Base-by-base conservation (phyloP, 352 stramenopile species). In the Globisporangium polare region DNA sequence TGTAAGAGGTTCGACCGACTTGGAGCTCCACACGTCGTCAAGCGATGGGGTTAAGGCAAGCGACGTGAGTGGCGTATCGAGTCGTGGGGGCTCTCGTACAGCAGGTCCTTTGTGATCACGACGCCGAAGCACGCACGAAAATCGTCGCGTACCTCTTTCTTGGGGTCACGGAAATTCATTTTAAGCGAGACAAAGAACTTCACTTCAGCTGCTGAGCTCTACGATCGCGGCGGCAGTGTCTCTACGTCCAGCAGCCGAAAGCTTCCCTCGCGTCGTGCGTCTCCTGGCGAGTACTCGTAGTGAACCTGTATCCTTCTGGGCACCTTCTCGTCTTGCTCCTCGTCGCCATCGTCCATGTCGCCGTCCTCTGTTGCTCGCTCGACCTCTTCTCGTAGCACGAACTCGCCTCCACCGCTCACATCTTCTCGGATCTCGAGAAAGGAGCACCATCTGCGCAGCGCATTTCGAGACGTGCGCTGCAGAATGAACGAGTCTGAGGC, bases 401-500 rank as follows among this genome's bases (percentile, higher is more conserved):
- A 54, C 47, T 54, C 47, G 26, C 42, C 42, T 27, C 8, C n/a
- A 27, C 42, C 42, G n/a, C 17, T 13, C 24, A 35, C 24, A 20
- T 35, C 46, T 17, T 53, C 47, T n/a, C 17, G 26, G 15, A 54
- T 54, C 47, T 54, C 47, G 5, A 54, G 26, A 15, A 54, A 54
- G 5, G 47, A 54, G 47, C 47, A 54, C 47, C 47, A 54, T 22
- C 47, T 13, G 8, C 47, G 47, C 26, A 54, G 47, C 47, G 17
- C 47, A 17, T 37, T 39, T 4, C 47, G 47, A 35, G 47, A 39
- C 13, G 26, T n/a, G 27, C 26, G 26, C 47, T 54, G 47, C 47
- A 54, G 27, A 54, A 54, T 54, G 47, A 54, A 54, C 17, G 47
- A 54, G 3, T 54, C 47, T 15, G 47, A 54, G 26, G 47, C 47